These are phyloP conservation scores for Lactarius sanguifluus DNA, from an alignment of 768 basidiomycete species.

Conservation along the genomic window DNA sequence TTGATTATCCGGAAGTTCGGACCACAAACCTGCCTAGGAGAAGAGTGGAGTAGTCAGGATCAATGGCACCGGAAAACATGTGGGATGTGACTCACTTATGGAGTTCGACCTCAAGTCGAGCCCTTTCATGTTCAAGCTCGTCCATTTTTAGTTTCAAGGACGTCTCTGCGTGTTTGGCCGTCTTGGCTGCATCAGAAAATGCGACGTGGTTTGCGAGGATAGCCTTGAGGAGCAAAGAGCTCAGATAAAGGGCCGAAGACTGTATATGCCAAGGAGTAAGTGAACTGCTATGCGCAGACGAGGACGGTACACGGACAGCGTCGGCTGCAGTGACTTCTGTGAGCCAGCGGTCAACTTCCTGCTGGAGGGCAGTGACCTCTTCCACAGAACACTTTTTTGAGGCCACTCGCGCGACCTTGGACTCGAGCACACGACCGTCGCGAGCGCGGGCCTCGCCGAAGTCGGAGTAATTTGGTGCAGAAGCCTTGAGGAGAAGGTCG, in stretches of 20 bases:
- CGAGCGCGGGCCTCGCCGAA: slow-evolving; percentile 39
- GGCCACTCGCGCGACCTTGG: slow-evolving; percentile 75
- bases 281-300: slow-evolving; percentile 25
- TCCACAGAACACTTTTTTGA: slow-evolving; percentile 86
- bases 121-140: slow-evolving; percentile 55
- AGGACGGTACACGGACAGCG: slow-evolving; percentile 50
- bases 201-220: slow-evolving; percentile 82
- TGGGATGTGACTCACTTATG: slow-evolving; percentile 54
- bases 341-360: slow-evolving; percentile 78
- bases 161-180: slow-evolving; percentile 60
- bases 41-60: not conserved
- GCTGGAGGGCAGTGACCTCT: slow-evolving; percentile 74
- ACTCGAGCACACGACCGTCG: slow-evolving; percentile 67
- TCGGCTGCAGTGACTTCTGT: slow-evolving; percentile 57
- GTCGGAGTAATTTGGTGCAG: slow-evolving; percentile 32
- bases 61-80: slow-evolving; percentile 11
- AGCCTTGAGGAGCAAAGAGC: slow-evolving; percentile 75
- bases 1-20: not conserved
- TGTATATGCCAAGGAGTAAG: slow-evolving; percentile 34
- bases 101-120: slow-evolving; percentile 67
- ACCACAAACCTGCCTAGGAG: slow-evolving; percentile 26
- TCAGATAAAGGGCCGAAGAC: slow-evolving; percentile 69
- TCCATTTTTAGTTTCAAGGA: slow-evolving; percentile 65
- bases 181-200: slow-evolving; percentile 73
- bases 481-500: slow-evolving; percentile 38